Base-by-base conservation (phyloP, 306 rosid genomes). In the Castanea mollissima region DNA sequence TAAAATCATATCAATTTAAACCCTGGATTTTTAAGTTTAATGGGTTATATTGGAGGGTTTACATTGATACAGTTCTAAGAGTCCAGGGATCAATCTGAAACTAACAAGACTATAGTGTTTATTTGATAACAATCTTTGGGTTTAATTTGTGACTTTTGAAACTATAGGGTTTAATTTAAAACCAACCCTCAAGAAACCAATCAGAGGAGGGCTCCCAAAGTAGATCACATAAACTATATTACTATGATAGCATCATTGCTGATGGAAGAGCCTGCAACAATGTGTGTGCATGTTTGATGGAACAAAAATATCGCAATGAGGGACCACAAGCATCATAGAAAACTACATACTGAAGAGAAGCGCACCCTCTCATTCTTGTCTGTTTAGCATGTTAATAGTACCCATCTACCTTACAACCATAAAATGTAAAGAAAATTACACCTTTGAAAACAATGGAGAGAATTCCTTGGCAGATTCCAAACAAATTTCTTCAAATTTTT, bases 401-500 rank as follows among this genome's bases (percentile, higher is more conserved):
- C 70, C 65, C n/a, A 68, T 68, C 72, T 35, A 35, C 29, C n/a
- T n/a, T 68, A 55, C 25, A 51, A 69, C 20, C 38, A 3, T 20
- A 25, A 65, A 34, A 51, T 19, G 31, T 13, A 57, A 51, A 71
- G 55, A 78, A 21, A 74, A 69, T 75, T 75, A 54, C 89, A 96
- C 99, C 94, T 76, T 83, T 7, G 91, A 87, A 79, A 96, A 96
- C 79, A 89, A 85, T 19, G 89, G 89, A 38, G 91, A 85, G 79
- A 83, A 91, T 74, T 91, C 98, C 83, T 87, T 93, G 8, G 92
- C 87, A 68, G 97, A 96, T 89, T 96, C 98, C 89, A 79, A 81
- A 67, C 98, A 96, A 80, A 96, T 89, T 76, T 96, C 99, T 87
- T 96, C 99, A 78, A 93, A 92, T 84, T 82, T 93, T 27, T 93